Evolutionary conservation across 2,329 filamentous ascomycete genomes (phyloP).

Genomic region (Simplicillium aogashimaense): DNA sequence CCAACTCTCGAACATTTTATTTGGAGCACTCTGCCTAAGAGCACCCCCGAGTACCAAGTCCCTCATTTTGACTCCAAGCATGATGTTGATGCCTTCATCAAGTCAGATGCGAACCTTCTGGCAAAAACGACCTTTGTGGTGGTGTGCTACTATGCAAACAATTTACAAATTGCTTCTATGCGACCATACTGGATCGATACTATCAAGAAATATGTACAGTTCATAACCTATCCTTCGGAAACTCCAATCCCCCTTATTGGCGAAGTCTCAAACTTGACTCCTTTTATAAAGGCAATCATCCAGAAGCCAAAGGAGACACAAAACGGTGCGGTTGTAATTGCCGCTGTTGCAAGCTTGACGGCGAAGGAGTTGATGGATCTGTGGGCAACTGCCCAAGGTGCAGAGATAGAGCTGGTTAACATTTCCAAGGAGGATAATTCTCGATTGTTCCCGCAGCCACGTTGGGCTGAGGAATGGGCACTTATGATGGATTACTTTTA

Average conservation of each 20-base stretch:
- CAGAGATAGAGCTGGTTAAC: not conserved
- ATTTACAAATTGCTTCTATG: constrained; percentile 13
- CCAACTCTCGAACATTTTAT: constrained; percentile 30
- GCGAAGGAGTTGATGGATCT: not conserved
- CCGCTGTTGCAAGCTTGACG: not conserved
- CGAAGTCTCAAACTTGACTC: constrained; percentile 20
- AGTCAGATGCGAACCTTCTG: constrained; percentile 17
- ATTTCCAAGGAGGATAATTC: not conserved
- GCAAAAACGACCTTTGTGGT: constrained; percentile 30
- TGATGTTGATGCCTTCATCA: constrained; percentile 28
- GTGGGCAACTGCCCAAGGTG: not conserved
- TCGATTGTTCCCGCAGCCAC: not conserved
- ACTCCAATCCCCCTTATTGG: constrained; percentile 19
- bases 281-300: constrained; percentile 20
- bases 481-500: constrained; percentile 1
- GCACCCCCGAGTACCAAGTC: constrained; percentile 19
- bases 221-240: constrained; percentile 14
- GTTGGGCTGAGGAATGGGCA: not conserved
- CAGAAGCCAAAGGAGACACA: constrained; percentile 17
- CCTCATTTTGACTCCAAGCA: constrained; percentile 34
- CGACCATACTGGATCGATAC: constrained; percentile 7
- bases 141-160: constrained; percentile 23
- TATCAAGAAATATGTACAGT: constrained; percentile 15
- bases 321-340: constrained; percentile 17
- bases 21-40: constrained; percentile 33